Evolutionary conservation across 2,329 filamentous ascomycete species (phyloP), one percentile per base, ranked within the genome.

Genomic region (Pseudocercospora musae): DNA sequence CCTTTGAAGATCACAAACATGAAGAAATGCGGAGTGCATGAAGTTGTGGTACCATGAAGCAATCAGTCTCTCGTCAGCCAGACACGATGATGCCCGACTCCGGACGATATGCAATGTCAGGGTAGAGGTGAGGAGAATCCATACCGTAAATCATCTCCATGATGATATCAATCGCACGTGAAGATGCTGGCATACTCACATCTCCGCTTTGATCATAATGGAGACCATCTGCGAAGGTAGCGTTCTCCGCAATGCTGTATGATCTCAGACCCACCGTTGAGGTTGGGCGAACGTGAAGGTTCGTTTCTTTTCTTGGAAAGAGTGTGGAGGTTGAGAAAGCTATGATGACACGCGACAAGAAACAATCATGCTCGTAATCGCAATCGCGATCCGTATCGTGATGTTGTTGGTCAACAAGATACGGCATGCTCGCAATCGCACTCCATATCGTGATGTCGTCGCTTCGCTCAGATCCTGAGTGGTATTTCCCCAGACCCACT

Each of bases 21-120:
- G n/a, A 23, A 49, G 13, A 23, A 10, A 57, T 63, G 64, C 57
- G 61, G 61, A 66, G 61, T 63, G 64, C 64, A 66, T 63, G 27
- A 25, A 23, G 59, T 59, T 27, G 63, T 65, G 60, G 13, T 57
- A 60, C 62, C n/a, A 21, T 25, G 23, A 44, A 13, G 18, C 49
- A 29, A 54, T 50, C 23, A 46, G 42, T 57, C 57, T 54, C 37
- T 55, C 20, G 52, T 62, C 40, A 61, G 54, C 59, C 62, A 55
- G 49, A 46, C 58, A 46, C 2, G 37, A 40, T 18, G 21, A 52
- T 52, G 21, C 25, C 48, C 15, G 25, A 48, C 44, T 48, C 44
- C 44, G 23, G 44, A 25, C 44, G 42, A 18, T 23, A 50, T n/a
- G 23, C 48, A 15, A 27, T 52, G 27, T 52, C 21, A 20, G 29